phyloP scores from a whole-genome alignment of 441 rosid species.

The Pelargonium cotyledonis region DNA sequence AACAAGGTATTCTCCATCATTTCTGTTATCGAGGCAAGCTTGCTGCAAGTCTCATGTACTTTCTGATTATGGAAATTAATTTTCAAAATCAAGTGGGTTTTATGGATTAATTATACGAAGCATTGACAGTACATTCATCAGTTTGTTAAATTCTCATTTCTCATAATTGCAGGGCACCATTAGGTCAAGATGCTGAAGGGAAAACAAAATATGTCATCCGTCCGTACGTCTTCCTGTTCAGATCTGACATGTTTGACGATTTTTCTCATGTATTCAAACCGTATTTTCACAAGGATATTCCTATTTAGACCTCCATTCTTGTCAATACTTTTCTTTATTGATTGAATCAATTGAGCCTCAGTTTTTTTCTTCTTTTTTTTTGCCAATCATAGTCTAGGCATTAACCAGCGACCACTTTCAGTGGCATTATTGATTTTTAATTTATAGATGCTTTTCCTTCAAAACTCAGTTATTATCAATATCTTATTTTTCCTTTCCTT shows the following conservation, averaged over 20 bases:
- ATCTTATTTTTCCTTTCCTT: neutral
- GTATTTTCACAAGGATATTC: neutral
- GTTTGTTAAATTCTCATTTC: conserved; percentile 18
- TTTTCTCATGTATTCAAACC: neutral
- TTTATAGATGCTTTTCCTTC: neutral
- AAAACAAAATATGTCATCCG: conserved; percentile 79
- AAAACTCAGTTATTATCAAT: neutral
- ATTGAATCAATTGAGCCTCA: conserved; percentile 1
- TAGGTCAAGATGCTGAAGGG: conserved; percentile 77
- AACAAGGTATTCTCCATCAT: conserved; percentile 52
- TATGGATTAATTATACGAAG: neutral
- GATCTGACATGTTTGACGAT: conserved; percentile 13
- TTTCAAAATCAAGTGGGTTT: conserved; percentile 10
- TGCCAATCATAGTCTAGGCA: neutral
- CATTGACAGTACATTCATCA: conserved; percentile 14
- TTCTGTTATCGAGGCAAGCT: neutral
- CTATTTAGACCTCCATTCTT: neutral
- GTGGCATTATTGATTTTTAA: neutral
- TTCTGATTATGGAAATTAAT: conserved; percentile 5
- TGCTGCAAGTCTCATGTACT: neutral
- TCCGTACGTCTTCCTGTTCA: conserved; percentile 60
- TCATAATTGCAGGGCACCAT: conserved; percentile 62
- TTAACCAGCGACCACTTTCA: neutral
- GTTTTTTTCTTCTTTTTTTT: neutral
- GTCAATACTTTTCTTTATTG: neutral